These are phyloP conservation scores for Paracamarosporium sp. DNA, from an alignment of 2,329 filamentous ascomycete species.

Conservation along the genomic window DNA sequence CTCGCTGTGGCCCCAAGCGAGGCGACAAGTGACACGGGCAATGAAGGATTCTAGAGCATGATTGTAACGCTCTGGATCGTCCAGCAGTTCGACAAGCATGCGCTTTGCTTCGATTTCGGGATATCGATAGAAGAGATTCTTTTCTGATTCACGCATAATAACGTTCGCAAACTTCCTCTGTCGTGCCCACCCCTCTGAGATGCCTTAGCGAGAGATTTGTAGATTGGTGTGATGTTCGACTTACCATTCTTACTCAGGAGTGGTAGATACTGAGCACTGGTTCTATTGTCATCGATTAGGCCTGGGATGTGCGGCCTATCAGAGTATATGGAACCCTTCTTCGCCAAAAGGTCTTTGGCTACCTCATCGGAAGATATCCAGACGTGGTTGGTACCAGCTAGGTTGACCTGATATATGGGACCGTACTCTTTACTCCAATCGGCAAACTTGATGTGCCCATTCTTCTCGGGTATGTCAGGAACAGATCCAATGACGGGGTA, in stretches of 20 bases:
- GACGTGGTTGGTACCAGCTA: conserved; percentile 54
- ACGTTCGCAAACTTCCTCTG: conserved; percentile 54
- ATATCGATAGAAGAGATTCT: conserved; percentile 50
- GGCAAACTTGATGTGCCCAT: conserved; percentile 54
- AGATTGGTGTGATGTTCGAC: neutral
- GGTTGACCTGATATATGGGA: conserved; percentile 54
- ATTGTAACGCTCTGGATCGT: conserved; percentile 52
- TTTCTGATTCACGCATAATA: conserved; percentile 54
- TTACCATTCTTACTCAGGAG: conserved; percentile 53
- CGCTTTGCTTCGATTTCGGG: conserved; percentile 55
- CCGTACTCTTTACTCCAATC: conserved; percentile 54
- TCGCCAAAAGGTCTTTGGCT: conserved; percentile 51
- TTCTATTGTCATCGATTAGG: conserved; percentile 52
- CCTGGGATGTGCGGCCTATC: conserved; percentile 55
- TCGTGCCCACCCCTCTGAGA: conserved; percentile 47
- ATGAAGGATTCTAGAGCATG: conserved; percentile 54
- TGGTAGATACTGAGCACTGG: conserved; percentile 54
- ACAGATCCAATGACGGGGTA: conserved; percentile 52
- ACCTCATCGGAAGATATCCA: conserved; percentile 54
- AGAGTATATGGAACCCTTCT: conserved; percentile 55
- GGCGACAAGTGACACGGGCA: conserved; percentile 53
- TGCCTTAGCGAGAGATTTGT: conserved; percentile 19
- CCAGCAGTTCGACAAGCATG: conserved; percentile 53
- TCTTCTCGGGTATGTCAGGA: conserved; percentile 52
- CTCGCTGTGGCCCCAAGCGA: conserved; percentile 55